Evolutionary conservation across 1,284 basidiomycete genomes (phyloP).

Genomic region (Pseudozyma pruni): DNA sequence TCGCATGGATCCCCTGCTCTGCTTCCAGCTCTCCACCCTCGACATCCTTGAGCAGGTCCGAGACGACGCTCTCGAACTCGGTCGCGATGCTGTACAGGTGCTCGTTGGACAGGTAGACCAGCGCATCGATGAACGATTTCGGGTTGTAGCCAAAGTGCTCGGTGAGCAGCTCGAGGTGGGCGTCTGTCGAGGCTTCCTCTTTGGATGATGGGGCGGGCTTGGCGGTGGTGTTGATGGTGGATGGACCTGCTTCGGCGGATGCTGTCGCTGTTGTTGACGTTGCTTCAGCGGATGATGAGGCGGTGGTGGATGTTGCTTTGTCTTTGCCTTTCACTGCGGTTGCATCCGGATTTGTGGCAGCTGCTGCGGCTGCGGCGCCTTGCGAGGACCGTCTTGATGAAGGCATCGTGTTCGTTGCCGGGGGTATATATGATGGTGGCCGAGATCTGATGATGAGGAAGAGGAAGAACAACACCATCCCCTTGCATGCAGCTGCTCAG

Average conservation of each 20-base stretch:
- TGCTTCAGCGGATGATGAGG: not conserved
- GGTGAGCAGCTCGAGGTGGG: slow-evolving; percentile 59
- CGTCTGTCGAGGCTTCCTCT: slow-evolving; percentile 50
- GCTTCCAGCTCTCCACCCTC: slow-evolving; percentile 54
- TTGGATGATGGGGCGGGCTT: slow-evolving; percentile 5
- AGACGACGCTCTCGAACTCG: slow-evolving; percentile 54
- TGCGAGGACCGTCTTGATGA: slow-evolving; percentile 24
- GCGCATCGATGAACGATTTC: slow-evolving; percentile 60
- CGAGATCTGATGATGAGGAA: slow-evolving; percentile 4
- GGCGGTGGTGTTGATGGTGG: slow-evolving; percentile 3
- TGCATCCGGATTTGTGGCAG: not conserved
- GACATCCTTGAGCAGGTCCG: slow-evolving; percentile 29
- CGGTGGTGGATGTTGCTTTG: slow-evolving; percentile 4
- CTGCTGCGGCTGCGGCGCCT: slow-evolving; percentile 15
- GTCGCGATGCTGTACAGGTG: slow-evolving; percentile 60
- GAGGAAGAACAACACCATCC: slow-evolving; percentile 20
- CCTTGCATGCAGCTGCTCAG: not conserved
- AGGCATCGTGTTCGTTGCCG: slow-evolving; percentile 17
- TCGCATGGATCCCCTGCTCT: slow-evolving; percentile 60
- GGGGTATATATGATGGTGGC: slow-evolving; percentile 3
- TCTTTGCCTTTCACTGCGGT: slow-evolving; percentile 1
- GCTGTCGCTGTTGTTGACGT: slow-evolving; percentile 4
- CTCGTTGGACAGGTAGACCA: slow-evolving; percentile 64
- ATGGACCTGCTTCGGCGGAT: slow-evolving; percentile 21
- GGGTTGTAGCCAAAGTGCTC: slow-evolving; percentile 66